These are phyloP conservation scores for Orbilia ellipsospora DNA, from an alignment of 2,329 filamentous ascomycete genomes.

Conservation along the genomic window DNA sequence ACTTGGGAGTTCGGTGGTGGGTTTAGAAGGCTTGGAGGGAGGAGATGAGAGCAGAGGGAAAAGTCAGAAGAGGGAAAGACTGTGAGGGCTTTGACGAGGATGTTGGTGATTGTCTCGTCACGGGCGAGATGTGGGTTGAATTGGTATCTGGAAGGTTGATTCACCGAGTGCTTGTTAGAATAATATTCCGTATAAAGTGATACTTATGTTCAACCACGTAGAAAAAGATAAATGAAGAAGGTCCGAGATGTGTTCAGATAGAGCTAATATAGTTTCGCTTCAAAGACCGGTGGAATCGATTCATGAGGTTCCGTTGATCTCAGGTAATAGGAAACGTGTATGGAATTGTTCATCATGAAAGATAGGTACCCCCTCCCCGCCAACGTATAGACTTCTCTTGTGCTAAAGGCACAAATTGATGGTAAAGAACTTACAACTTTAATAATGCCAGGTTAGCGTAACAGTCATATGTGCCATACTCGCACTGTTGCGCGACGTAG, in stretches of 20 bases:
- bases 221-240: conserved; percentile 28
- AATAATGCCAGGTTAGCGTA: conserved; percentile 95
- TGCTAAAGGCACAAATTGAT: no score
- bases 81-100: conserved; percentile 96
- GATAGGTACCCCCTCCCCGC: conserved; percentile 10
- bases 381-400: no score
- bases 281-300: conserved; percentile 65
- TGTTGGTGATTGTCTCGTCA: conserved; percentile 97
- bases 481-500: conserved; percentile 94
- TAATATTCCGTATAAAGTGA: no score
- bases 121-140: conserved; percentile 98
- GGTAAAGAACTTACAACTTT: conserved; percentile 82
- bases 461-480: conserved; percentile 91
- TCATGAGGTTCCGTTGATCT: conserved; percentile 73
- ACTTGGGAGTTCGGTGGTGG: conserved; percentile 66
- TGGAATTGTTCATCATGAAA: conserved; percentile 75
- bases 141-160: conserved; percentile 80
- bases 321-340: conserved; percentile 99
- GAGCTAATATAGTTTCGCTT: conserved; percentile 70
- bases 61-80: conserved; percentile 98
- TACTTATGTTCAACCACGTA: not conserved
- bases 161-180: conserved; percentile 37
- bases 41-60: conserved; percentile 90
- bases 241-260: conserved; percentile 71
- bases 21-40: conserved; percentile 82